These are phyloP conservation scores for Lophiotrema nucula DNA, from an alignment of 495 filamentous ascomycete genomes.

Conservation along the genomic window DNA sequence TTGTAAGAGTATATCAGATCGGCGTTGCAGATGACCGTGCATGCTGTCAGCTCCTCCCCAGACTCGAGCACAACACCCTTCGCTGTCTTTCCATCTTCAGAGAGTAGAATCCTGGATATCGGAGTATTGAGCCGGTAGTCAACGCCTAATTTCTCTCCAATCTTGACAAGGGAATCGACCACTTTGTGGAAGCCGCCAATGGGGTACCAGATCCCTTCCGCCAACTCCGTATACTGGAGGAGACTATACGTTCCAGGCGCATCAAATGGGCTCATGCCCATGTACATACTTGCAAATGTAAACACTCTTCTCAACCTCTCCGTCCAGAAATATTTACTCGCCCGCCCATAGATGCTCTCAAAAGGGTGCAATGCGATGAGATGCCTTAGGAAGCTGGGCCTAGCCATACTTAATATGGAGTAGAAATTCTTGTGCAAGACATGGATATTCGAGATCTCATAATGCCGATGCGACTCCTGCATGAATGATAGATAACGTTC, in stretches of 20 bases:
- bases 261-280: constrained; percentile 73
- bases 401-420: constrained; percentile 50
- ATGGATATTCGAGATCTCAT: constrained; percentile 59
- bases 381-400: constrained; percentile 51
- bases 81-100: constrained; percentile 46
- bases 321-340: constrained; percentile 62
- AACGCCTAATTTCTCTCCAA: constrained; percentile 58
- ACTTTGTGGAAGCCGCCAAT: constrained; percentile 65
- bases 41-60: constrained; percentile 55
- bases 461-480: constrained; percentile 62
- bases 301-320: constrained; percentile 65
- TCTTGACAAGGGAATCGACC: constrained; percentile 53
- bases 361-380: constrained; percentile 61
- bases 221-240: constrained; percentile 69
- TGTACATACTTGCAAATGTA: constrained; percentile 75
- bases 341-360: constrained; percentile 60
- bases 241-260: constrained; percentile 70
- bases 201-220: constrained; percentile 74
- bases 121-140: constrained; percentile 55
- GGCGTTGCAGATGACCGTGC: constrained; percentile 65
- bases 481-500: constrained; percentile 60
- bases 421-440: constrained; percentile 65
- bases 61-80: constrained; percentile 55
- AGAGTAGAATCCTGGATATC: constrained; percentile 51
- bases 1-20: constrained; percentile 71